phyloP scores from a whole-genome alignment of 2,329 filamentous ascomycete genomes.

The Teratosphaeria viscida region DNA sequence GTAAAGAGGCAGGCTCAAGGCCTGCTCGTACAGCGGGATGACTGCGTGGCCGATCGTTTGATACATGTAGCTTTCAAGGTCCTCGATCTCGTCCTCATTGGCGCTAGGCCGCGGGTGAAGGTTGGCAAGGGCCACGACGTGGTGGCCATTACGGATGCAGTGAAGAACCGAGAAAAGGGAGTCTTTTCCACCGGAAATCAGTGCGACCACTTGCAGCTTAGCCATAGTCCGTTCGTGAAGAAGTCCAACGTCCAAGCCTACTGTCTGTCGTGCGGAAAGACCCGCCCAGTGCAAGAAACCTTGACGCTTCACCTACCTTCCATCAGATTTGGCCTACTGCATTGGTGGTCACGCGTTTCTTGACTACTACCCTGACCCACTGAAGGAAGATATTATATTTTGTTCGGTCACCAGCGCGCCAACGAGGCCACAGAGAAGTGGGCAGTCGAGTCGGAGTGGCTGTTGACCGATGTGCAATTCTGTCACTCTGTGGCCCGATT shows the following conservation, averaged over 20 bases:
- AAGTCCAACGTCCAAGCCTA: neutral
- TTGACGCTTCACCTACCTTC: neutral
- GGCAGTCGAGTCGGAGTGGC: conserved; percentile 25
- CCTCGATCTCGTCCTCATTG: conserved; percentile 32
- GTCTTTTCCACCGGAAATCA: conserved; percentile 95
- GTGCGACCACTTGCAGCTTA: conserved; percentile 64
- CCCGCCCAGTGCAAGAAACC: neutral
- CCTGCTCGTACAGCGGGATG: conserved; percentile 72
- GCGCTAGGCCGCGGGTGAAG: conserved; percentile 50
- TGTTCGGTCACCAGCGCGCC: conserved; percentile 27
- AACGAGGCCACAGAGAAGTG: conserved; percentile 21
- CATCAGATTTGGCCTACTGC: conserved; percentile 1
- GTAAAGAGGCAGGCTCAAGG: conserved; percentile 74
- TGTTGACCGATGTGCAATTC: conserved; percentile 24
- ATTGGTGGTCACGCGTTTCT: neutral
- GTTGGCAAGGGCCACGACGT: conserved; percentile 80
- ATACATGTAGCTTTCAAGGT: conserved; percentile 99
- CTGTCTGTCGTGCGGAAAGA: neutral
- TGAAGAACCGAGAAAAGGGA: conserved; percentile 90
- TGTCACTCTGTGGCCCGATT: conserved; percentile 24
- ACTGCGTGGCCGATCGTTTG: conserved; percentile 88
- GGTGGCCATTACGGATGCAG: conserved; percentile 76
- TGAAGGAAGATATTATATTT: conserved; percentile 1
- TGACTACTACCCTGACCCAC: neutral
- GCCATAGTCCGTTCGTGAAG: conserved; percentile 12